These are phyloP conservation scores for Croton setiger DNA, from an alignment of 441 rosid species.

Conservation along the genomic window DNA sequence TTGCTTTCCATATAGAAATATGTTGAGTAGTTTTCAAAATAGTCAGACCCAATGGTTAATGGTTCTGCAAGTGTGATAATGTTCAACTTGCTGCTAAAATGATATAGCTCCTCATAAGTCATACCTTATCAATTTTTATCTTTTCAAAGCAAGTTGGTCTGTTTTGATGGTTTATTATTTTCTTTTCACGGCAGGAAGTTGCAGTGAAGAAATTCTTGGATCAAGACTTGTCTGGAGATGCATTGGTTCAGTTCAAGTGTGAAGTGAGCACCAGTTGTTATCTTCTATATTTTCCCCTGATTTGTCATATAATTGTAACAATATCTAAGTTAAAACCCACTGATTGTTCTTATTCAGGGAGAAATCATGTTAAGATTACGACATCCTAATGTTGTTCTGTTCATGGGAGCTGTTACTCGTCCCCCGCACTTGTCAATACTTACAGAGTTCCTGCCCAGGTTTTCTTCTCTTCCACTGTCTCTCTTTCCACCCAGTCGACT, in stretches of 20 bases:
- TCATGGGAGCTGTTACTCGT: slow-evolving; percentile 99
- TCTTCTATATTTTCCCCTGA: slow-evolving; percentile 1
- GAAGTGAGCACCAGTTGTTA: slow-evolving; percentile 54
- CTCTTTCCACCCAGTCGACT: background rate
- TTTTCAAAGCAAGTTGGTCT: slow-evolving; percentile 4
- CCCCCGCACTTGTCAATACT: slow-evolving; percentile 89
- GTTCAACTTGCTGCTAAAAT: slow-evolving; percentile 8
- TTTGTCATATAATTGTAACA: background rate
- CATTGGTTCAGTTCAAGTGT: slow-evolving; percentile 80
- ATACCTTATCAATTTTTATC: background rate
- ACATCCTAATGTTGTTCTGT: slow-evolving; percentile 97
- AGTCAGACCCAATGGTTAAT: background rate
- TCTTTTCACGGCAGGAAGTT: slow-evolving; percentile 70
- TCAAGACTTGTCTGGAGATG: slow-evolving; percentile 93
- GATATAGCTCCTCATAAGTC: slow-evolving; percentile 1
- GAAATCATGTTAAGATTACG: slow-evolving; percentile 94
- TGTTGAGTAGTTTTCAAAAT: background rate
- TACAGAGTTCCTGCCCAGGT: slow-evolving; percentile 98
- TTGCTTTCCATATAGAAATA: background rate
- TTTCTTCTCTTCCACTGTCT: background rate
- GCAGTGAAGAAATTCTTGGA: slow-evolving; percentile 96
- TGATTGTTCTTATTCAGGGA: slow-evolving; percentile 46
- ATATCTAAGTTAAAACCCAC: slow-evolving; percentile 17
- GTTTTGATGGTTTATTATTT: slow-evolving; percentile 19
- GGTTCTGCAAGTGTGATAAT: slow-evolving; percentile 8